Evolutionary conservation across 371 early-diverging fungal species (phyloP).

Genomic region (Mucor lusitanicus): DNA sequence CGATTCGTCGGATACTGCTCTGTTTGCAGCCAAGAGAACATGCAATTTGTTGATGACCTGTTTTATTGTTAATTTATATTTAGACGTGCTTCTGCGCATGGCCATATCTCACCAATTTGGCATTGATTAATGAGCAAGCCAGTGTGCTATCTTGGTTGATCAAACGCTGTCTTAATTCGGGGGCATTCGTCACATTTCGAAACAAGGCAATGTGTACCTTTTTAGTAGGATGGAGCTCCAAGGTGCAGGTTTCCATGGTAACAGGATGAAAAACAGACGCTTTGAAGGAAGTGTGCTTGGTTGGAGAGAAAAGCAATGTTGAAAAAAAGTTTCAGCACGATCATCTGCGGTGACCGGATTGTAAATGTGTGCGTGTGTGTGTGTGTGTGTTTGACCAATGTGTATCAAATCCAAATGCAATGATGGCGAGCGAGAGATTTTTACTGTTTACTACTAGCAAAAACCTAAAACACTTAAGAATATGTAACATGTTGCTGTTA

Average conservation of each 20-base stretch:
- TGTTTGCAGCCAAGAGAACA: conserved; percentile 48
- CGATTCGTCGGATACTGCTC: conserved; percentile 53
- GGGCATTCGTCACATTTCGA: conserved; percentile 50
- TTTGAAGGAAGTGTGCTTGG: not conserved
- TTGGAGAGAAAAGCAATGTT: not conserved
- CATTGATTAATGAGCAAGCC: conserved; percentile 54
- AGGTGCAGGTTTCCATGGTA: conserved; percentile 60
- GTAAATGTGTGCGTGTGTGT: not conserved
- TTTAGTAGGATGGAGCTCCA: conserved; percentile 52
- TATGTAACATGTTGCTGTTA: not conserved
- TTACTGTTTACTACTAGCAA: not conserved
- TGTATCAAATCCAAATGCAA: not conserved
- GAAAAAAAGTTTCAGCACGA: not conserved
- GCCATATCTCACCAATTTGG: conserved; percentile 38
- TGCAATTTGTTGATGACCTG: conserved; percentile 57
- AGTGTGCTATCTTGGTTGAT: conserved; percentile 51
- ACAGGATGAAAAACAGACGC: not conserved
- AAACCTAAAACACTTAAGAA: not conserved
- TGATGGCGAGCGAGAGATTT: not conserved
- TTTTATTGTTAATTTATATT: not conserved
- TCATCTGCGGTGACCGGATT: not conserved
- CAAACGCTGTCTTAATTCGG: conserved; percentile 51
- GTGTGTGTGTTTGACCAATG: not conserved
- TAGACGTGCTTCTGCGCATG: not conserved
- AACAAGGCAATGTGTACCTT: conserved; percentile 56